Evolutionary conservation across 306 rosid species (phyloP), one percentile per base, ranked within the genome.

Genomic region (Quercus ilex): DNA sequence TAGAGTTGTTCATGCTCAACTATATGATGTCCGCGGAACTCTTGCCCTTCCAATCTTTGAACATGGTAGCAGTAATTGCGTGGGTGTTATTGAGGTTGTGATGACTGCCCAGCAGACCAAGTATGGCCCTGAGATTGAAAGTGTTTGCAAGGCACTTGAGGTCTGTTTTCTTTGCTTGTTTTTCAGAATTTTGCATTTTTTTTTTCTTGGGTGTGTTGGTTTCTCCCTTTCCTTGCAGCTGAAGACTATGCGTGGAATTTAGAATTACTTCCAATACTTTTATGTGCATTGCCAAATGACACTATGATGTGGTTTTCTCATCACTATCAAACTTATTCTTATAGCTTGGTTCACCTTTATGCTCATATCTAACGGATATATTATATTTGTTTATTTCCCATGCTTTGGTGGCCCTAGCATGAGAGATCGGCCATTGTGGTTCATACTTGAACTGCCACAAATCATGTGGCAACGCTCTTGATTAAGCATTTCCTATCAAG

Each of bases 71-170:
- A 85, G 75, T 83, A 81, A 33, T 86, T 96, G 99, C 87, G 82
- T 96, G 77, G 99, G 97, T 6, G 99, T 96, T 77, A 79, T 96
- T 80, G 99, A 96, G 85, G 92, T 93, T 83, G 96, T 96, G 64
- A 89, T 83, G 88, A 92, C 95, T 68, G 75, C 88, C 26, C 96
- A 78, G 82, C 88, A 89, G 83, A 83, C 87, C 74, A 88, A 83
- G 80, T 93, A 90, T 83, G 85, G 89, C 55, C 78, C 84, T 23
- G 96, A 93, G 74, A 90, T 93, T 74, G 96, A 93, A 57, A 85
- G 80, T 75, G 88, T 96, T 79, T 87, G 98, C 91, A 86, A 87
- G 84, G 99, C 97, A 23, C 98, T 95, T 21, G 92, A 95, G 99
- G 99, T 94, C 74, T 56, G 76, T 86, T 71, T 83, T 77, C 77